phyloP scores from a whole-genome alignment of 2,329 filamentous ascomycete genomes.

The Neobulgaria alba region DNA sequence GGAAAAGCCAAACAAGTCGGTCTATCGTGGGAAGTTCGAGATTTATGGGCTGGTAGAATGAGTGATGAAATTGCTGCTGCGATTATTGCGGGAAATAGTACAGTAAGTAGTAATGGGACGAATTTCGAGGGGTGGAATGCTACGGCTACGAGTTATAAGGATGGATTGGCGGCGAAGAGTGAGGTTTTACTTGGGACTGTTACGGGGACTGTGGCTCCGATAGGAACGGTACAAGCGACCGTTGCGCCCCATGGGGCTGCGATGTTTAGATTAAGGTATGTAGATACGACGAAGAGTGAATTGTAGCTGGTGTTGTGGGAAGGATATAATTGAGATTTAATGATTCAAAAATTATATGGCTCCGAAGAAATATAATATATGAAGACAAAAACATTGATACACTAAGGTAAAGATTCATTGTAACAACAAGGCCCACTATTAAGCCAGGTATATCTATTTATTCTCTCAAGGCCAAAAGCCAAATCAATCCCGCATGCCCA shows the following conservation, averaged over 20 bases:
- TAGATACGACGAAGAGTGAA: conserved; percentile 31
- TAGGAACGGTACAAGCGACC: conserved; percentile 35
- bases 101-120: conserved; percentile 27
- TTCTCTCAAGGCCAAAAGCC: no score
- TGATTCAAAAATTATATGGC: no score
- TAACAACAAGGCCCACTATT: no score
- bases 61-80: conserved; percentile 34
- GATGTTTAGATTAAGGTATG: conserved; percentile 38
- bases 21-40: conserved; percentile 42
- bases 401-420: no score
- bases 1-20: conserved; percentile 35
- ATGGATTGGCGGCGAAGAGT: conserved; percentile 35
- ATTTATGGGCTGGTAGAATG: conserved; percentile 50
- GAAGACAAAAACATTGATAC: no score
- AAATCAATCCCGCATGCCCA: no score
- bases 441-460: no score
- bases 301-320: no score
- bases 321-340: no score
- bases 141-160: conserved; percentile 38
- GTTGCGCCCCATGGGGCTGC: conserved; percentile 41
- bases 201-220: conserved; percentile 33
- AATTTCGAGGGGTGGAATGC: conserved; percentile 38
- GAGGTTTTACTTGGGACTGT: conserved; percentile 40
- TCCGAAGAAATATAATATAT: no score
- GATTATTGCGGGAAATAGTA: conserved; percentile 32